These are phyloP conservation scores for Diaporthe sp. DNA, from an alignment of 2,329 filamentous ascomycete genomes.

Conservation along the genomic window DNA sequence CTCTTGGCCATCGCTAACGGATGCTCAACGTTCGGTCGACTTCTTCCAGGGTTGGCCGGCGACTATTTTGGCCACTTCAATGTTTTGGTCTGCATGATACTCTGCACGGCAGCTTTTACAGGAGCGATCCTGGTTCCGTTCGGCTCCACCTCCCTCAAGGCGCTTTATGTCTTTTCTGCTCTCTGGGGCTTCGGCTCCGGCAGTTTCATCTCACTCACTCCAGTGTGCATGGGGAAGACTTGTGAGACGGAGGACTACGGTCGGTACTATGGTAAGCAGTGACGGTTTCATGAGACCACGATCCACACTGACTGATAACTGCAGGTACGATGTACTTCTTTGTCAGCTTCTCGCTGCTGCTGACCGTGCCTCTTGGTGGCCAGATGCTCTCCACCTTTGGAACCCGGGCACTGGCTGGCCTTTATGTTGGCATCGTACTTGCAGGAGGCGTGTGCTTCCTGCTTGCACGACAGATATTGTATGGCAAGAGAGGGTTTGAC, in stretches of 20 bases:
- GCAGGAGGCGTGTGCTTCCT: slow-evolving; percentile 52
- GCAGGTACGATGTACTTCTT: slow-evolving; percentile 62
- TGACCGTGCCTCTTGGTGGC: slow-evolving; percentile 62
- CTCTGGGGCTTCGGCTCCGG: slow-evolving; percentile 65
- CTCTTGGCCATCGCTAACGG: slow-evolving; percentile 61
- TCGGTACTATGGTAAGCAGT: background rate
- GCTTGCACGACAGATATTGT: slow-evolving; percentile 45
- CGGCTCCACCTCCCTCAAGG: slow-evolving; percentile 54
- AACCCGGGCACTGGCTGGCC: slow-evolving; percentile 58
- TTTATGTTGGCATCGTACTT: slow-evolving; percentile 59
- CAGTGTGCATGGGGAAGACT: slow-evolving; percentile 56
- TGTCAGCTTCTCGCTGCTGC: slow-evolving; percentile 59
- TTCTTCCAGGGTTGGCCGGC: slow-evolving; percentile 59
- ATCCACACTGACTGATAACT: slow-evolving; percentile 43
- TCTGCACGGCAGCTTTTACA: slow-evolving; percentile 56
- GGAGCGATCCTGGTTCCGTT: slow-evolving; percentile 60
- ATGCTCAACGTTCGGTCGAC: slow-evolving; percentile 57
- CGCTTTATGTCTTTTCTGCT: slow-evolving; percentile 59
- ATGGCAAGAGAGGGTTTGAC: slow-evolving; percentile 26
- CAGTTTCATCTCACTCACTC: slow-evolving; percentile 60
- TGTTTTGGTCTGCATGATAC: slow-evolving; percentile 54
- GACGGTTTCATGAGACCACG: too few species aligned
- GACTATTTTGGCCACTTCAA: slow-evolving; percentile 63
- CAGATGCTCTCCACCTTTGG: slow-evolving; percentile 61
- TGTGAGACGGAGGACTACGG: slow-evolving; percentile 15